Base-by-base conservation (phyloP, 1,284 basidiomycete genomes). In the Rhodofomes roseus region DNA sequence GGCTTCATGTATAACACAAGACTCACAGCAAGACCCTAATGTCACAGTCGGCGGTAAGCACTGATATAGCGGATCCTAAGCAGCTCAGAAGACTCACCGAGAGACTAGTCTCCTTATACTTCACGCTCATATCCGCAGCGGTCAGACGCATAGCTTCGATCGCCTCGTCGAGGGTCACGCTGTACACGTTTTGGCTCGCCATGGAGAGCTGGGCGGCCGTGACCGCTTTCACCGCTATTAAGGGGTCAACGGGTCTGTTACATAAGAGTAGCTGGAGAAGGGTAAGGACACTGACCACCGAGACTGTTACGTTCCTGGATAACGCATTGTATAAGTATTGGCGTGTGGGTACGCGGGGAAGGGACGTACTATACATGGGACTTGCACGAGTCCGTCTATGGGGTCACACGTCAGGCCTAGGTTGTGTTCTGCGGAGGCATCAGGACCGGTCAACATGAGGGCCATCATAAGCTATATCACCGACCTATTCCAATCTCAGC, bases 81-180 rank as follows among this genome's bases (percentile, higher is more conserved):
- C 39, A 60, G 51, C 5, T 44, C 41, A 40, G 48, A 23, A 20
- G 36, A 61, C 81, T 66, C 65, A 93, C 92, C 48, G 93, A 94
- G 64, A 95, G 82, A 73, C 90, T 93, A 1, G 95, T 96, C 76
- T 96, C 95, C 73, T 96, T 96, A 73, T 96, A 94, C 70, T 93
- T 91, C 60, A 90, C 83, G 64, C 89, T 92, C 91, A 94, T 93
- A 70, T 92, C 89, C 23, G 81, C 77, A 29, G 96, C 96, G 0
- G 96, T 98, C 41, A 96, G 76, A 39, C 94, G 81, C 92, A 97
- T 97, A 1, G 96, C 96, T 70, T 95, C 92, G 59, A 98, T 98
- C 0, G 96, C 96, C 73, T 98, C 95, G 70, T 98, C 96, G 25
- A 98, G 79, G 0, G 90, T 92, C 51, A 96, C 93, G 31, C 87